Evolutionary conservation across 768 basidiomycete genomes (phyloP).

Genomic region (Naganishia vishniacii): DNA sequence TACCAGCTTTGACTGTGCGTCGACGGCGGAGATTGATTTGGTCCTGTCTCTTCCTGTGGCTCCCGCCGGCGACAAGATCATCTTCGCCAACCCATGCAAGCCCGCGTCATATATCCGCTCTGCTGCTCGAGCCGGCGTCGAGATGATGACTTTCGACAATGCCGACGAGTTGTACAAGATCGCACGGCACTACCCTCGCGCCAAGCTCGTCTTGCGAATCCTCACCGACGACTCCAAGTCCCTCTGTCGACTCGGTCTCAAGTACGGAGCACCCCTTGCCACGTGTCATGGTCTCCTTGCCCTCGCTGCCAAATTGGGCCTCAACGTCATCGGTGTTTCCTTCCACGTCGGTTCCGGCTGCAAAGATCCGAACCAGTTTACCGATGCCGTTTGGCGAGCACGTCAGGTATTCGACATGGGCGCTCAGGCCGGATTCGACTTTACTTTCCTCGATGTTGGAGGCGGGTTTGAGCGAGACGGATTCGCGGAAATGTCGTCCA

Average conservation of each 20-base stretch:
- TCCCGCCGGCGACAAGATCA: conserved; percentile 72
- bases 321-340: conserved; percentile 88
- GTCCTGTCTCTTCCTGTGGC: conserved; percentile 61
- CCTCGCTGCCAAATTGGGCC: conserved; percentile 68
- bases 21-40: conserved; percentile 80
- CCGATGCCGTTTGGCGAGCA: conserved; percentile 79
- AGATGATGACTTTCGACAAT: conserved; percentile 98
- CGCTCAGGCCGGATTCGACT: conserved; percentile 68
- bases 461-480: conserved; percentile 89
- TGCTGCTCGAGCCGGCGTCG: conserved; percentile 70
- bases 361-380: conserved; percentile 83
- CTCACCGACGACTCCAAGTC: conserved; percentile 96
- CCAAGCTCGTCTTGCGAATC: conserved; percentile 86
- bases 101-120: conserved; percentile 84
- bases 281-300: conserved; percentile 72
- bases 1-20: conserved; percentile 94
- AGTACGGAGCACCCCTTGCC: conserved; percentile 86
- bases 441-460: conserved; percentile 83
- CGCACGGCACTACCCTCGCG: conserved; percentile 67
- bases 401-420: conserved; percentile 83
- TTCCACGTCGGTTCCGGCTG: conserved; percentile 98
- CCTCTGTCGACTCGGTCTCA: conserved; percentile 84
- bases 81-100: conserved; percentile 99
- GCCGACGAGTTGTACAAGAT: conserved; percentile 92
- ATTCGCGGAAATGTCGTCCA: conserved; percentile 71